Evolutionary conservation across 2,329 filamentous ascomycete species (phyloP).

Genomic region (Trichoderma sp.): DNA sequence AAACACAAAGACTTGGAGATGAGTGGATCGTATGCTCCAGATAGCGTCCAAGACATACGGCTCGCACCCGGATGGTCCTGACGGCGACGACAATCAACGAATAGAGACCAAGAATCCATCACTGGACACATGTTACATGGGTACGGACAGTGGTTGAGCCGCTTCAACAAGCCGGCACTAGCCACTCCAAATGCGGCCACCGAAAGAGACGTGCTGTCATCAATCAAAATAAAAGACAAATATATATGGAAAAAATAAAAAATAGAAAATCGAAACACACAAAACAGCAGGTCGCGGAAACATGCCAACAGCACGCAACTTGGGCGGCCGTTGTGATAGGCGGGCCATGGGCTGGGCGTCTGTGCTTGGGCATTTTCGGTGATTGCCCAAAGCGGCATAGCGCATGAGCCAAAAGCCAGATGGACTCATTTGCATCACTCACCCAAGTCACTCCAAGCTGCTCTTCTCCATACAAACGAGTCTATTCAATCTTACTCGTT

Average conservation of each 20-base stretch:
- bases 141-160: background rate
- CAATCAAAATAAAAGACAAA: background rate
- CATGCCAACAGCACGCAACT: background rate
- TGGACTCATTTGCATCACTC: background rate
- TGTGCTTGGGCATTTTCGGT: slow-evolving; percentile 4
- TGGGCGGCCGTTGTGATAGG: slow-evolving; percentile 4
- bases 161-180: background rate
- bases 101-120: background rate
- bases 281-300: background rate
- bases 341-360: background rate
- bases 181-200: background rate
- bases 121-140: too few relatives aligned
- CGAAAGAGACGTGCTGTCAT: background rate
- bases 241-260: background rate
- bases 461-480: background rate
- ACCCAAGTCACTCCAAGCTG: background rate
- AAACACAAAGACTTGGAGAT: background rate
- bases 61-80: background rate
- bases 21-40: background rate
- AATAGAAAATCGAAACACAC: background rate
- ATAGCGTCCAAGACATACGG: background rate
- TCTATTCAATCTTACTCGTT: background rate
- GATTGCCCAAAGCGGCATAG: slow-evolving; percentile 5
- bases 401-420: background rate
- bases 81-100: background rate